Evolutionary conservation across 2,329 filamentous ascomycete genomes (phyloP), one percentile per base, ranked within the genome.

Genomic region (Aspergillus luchuensis): DNA sequence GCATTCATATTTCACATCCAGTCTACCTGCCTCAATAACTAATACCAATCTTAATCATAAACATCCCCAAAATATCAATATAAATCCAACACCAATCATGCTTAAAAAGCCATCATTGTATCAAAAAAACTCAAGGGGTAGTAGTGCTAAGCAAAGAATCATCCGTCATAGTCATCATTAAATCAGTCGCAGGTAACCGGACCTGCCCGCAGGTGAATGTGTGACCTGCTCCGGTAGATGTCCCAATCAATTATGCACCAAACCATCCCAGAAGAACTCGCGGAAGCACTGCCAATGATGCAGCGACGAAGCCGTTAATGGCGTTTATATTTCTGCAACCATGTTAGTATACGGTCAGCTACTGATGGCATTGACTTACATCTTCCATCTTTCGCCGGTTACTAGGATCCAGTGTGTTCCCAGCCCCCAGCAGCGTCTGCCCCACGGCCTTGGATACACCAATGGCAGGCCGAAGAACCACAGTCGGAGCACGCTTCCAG

Each of bases 361-460:
- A 8, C 21, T 36, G 25, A 28, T 13, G 39, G 49, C 17, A 17
- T 8, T 8, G 66, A 88, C 92, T 86, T 80, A 97, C 94, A 83
- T 97, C 93, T 70, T 96, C 91, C 71, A 92, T 87, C 72, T 90
- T 88, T 70, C 91, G 85, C 72, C 89, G 80, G 72, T 97, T 93
- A 63, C 87, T 84, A 56, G 90, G 90, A 79, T 99, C 95, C 68
- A 99, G 81, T 50, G 91, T 87, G 75, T 99, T 99, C 0, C 92
- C 96, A 13, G 93, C 94, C 5, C 96, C 95, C 79, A 98, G 84
- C 60, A 99, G 80, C 39, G 94, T 92, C 80, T 96, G 91, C 8
- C 92, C 91, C 53, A 97, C 88, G 0, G 89, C 94, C 76, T 94
- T 94, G 38, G 89, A 92, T 7, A 92, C 91, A 0, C 94, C 96